Evolutionary conservation across 768 basidiomycete genomes (phyloP), one percentile per base, ranked within the genome.

Genomic region (Podaxis sp.): DNA sequence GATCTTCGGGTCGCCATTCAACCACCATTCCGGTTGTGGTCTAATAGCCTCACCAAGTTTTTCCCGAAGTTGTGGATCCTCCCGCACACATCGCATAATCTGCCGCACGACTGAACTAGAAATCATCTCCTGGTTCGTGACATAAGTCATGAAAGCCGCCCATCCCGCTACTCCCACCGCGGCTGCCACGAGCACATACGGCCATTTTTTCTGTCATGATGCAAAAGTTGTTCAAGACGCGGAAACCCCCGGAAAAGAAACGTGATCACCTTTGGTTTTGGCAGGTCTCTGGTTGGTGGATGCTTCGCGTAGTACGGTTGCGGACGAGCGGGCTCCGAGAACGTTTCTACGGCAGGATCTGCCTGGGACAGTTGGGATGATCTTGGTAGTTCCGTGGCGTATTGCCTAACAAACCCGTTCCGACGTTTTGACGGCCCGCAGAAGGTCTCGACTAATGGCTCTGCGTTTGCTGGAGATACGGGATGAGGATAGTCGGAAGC

Each of bases 1-100:
- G 46, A 93, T 84, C 73, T 81, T 81, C 5, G 91, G 90, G 67
- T 90, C 86, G 1, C 91, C 90, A 65, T 91, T 91, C 67, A 92
- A 73, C 77, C 86, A 92, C 87, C 87, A 89, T 52, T 84, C 83
- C 0, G 87, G 84, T 64, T 88, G 85, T 0, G 84, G 80, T 49
- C 86, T 76, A 59, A 89, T 82, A 6, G 84, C 88, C 50, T 89
- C 84, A 2, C 91, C 91, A 62, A 93, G 74, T 2, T 77, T 75
- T 26, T 80, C 82, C 53, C 74, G 75, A 66, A 91, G 67, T 62
- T 78, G 78, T 5, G 75, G 66, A 65, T 82, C 83, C 15, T 82
- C 81, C 64, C 82, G 83, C 49, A 91, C 74, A 4, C 83, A 84
- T 41, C 82, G 80, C 75, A 90, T 72, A 59, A 92, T 79, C 66